Conservation (phyloP, 352 stramenopile genomes). For the Pythium diclinum region DNA sequence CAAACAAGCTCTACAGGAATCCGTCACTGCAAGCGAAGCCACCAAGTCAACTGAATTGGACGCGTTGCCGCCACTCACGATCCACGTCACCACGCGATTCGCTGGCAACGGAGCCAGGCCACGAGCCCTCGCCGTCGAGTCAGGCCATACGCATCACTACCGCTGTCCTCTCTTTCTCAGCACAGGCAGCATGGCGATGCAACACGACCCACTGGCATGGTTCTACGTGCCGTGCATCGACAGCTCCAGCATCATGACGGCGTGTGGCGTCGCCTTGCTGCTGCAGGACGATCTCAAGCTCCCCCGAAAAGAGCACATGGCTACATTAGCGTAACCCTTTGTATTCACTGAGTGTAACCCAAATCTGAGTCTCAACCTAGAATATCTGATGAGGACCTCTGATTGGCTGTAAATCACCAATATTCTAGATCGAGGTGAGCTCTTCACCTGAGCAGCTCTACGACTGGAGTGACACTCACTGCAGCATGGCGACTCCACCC, state of each 20-base stretch:
- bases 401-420: neutral
- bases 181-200: constrained; percentile 19
- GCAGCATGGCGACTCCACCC: neutral
- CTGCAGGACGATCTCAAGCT: constrained; percentile 27
- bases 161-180: constrained; percentile 43
- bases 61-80: constrained; percentile 14
- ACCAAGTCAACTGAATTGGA: neutral
- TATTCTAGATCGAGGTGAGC: neutral
- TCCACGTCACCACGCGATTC: constrained; percentile 10
- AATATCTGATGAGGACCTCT: neutral
- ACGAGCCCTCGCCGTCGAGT: neutral
- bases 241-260: constrained; percentile 24
- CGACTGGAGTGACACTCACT: neutral
- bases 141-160: constrained; percentile 10
- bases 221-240: constrained; percentile 39
- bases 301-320: neutral
- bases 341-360: neutral
- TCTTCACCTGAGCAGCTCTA: neutral
- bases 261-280: constrained; percentile 35
- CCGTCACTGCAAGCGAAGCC: neutral
- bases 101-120: neutral
- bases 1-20: constrained; percentile 17
- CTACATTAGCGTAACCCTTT: constrained; percentile 4
- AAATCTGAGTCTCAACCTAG: neutral
- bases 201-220: constrained; percentile 38